Conservation (phyloP, 805 yeast species). For the Ogataea neopini region DNA sequence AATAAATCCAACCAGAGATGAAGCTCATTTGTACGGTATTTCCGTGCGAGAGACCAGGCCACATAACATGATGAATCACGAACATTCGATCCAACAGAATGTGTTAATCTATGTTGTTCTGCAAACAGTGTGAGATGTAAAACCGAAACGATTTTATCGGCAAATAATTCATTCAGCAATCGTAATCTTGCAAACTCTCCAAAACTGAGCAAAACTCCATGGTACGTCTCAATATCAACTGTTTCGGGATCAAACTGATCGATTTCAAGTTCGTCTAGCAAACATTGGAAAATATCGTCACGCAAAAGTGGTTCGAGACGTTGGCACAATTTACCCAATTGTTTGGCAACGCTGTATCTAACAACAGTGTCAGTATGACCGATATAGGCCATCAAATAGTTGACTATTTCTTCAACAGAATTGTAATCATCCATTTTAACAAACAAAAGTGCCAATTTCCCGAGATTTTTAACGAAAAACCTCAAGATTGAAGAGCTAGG, state of each 20-base stretch:
- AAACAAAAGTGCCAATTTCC: constrained; percentile 40
- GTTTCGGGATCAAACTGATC: constrained; percentile 31
- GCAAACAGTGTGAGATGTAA: constrained; percentile 51
- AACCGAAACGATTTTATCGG: constrained; percentile 38
- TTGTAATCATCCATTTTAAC: constrained; percentile 34
- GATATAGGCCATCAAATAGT: constrained; percentile 45
- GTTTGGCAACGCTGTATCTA: constrained; percentile 68
- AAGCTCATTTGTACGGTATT: constrained; percentile 28
- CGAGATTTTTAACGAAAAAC: constrained; percentile 36
- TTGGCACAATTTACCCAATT: constrained; percentile 50
- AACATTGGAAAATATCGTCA: constrained; percentile 41
- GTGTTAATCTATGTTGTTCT: constrained; percentile 54
- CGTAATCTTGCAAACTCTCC: constrained; percentile 45
- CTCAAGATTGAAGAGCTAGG: constrained; percentile 16
- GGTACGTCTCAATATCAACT: constrained; percentile 47
- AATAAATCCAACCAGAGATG: constrained; percentile 25
- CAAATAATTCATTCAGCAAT: constrained; percentile 19
- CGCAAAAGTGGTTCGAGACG: constrained; percentile 37
- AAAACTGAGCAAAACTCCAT: constrained; percentile 56
- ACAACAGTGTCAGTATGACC: constrained; percentile 53
- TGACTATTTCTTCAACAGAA: constrained; percentile 49
- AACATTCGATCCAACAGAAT: constrained; percentile 62
- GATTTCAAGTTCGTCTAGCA: constrained; percentile 37
- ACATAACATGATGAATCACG: constrained; percentile 86
- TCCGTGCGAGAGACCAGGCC: constrained; percentile 72